Evolutionary conservation across 176 grass and related monocot genomes (phyloP).

Genomic region (Zizania latifolia): DNA sequence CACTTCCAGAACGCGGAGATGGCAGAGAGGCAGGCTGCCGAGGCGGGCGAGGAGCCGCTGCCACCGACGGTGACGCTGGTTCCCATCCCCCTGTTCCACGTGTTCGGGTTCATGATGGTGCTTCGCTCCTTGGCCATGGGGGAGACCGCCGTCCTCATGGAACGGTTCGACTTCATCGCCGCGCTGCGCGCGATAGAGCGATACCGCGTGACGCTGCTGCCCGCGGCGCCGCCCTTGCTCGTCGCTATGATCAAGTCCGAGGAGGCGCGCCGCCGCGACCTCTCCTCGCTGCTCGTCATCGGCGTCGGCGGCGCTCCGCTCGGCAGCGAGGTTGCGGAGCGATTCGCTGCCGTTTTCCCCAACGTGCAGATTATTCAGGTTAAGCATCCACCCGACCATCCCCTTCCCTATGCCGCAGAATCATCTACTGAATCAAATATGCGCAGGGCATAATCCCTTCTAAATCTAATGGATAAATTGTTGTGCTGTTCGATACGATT

Average conservation of each 20-base stretch:
- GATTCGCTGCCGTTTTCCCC: constrained; percentile 60
- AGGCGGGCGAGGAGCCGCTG: constrained; percentile 19
- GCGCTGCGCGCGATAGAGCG: constrained; percentile 56
- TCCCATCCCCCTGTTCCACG: constrained; percentile 71
- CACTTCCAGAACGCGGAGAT: neutral
- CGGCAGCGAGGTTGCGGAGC: constrained; percentile 52
- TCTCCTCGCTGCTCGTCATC: constrained; percentile 55
- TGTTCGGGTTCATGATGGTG: constrained; percentile 63
- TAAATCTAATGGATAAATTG: neutral
- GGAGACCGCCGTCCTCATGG: constrained; percentile 78
- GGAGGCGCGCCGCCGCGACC: constrained; percentile 49
- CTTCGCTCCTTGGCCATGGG: constrained; percentile 49
- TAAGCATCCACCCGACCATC: constrained; percentile 2
- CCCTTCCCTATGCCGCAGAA: neutral
- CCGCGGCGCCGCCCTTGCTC: constrained; percentile 56
- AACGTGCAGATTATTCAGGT: constrained; percentile 62
- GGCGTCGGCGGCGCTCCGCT: constrained; percentile 65
- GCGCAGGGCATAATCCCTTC: neutral
- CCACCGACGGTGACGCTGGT: constrained; percentile 34
- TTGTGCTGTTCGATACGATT: neutral
- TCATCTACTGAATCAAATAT: neutral
- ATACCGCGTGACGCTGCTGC: constrained; percentile 51
- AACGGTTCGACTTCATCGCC: constrained; percentile 50
- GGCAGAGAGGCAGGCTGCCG: constrained; percentile 1
- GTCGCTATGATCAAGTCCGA: constrained; percentile 63